Evolutionary conservation across 768 basidiomycete genomes (phyloP).

Genomic region (Lanmaoa pseudosensibilis): DNA sequence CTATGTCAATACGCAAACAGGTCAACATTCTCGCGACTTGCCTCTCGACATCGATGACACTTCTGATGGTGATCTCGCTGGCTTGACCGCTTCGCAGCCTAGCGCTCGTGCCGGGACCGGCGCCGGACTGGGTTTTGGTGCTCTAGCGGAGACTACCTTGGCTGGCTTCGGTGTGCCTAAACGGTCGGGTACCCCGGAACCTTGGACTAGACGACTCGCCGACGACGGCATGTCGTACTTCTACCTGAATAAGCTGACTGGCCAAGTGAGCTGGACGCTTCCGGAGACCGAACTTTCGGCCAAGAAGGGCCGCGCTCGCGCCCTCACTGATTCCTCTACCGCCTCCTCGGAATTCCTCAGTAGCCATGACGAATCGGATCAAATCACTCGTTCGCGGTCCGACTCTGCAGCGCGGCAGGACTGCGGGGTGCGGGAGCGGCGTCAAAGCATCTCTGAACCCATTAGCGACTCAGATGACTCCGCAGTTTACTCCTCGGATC

Average conservation of each 20-base stretch:
- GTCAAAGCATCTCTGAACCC: conserved; percentile 39
- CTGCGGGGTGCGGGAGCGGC: conserved; percentile 27
- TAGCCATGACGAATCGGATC: conserved; percentile 25
- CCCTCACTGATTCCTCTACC: conserved; percentile 35
- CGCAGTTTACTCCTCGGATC: conserved; percentile 43
- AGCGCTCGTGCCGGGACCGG: conserved; percentile 56
- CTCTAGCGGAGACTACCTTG: conserved; percentile 35
- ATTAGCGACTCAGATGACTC: conserved; percentile 81
- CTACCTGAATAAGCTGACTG: conserved; percentile 72
- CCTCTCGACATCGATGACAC: conserved; percentile 70
- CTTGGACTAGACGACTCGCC: conserved; percentile 79
- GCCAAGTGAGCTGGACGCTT: conserved; percentile 65
- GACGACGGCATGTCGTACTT: conserved; percentile 83
- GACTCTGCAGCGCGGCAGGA: conserved; percentile 36
- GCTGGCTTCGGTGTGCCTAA: conserved; percentile 64
- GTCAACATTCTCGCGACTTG: conserved; percentile 80
- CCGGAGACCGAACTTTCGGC: conserved; percentile 44
- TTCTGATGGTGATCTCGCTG: conserved; percentile 63
- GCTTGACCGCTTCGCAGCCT: conserved; percentile 52
- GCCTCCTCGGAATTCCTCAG: conserved; percentile 31
- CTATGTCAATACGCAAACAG: conserved; percentile 90
- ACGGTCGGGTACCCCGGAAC: conserved; percentile 66
- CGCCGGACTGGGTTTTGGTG: conserved; percentile 49
- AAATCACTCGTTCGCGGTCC: conserved; percentile 31
- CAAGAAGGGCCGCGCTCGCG: conserved; percentile 35